Evolutionary conservation across 257 asterid genomes (phyloP).

Genomic region (Solanum peruvianum): DNA sequence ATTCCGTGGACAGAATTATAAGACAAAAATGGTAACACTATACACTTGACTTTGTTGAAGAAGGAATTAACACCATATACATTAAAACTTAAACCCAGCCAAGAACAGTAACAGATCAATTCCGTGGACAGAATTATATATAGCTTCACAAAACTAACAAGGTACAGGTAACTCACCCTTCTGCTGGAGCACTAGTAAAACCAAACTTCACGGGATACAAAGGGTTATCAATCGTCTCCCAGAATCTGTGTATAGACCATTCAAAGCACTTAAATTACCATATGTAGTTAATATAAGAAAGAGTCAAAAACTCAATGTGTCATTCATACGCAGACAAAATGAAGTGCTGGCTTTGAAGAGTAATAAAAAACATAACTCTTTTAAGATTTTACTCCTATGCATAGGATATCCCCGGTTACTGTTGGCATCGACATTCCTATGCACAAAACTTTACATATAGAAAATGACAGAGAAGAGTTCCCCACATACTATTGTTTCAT

Average conservation of each 20-base stretch:
- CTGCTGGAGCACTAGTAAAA: slow-evolving; percentile 50
- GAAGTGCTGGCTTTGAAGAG: not conserved
- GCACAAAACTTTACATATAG: not conserved
- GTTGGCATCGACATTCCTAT: not conserved
- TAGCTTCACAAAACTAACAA: not conserved
- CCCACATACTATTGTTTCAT: not conserved
- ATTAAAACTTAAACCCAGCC: too few species aligned
- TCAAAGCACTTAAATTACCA: not conserved
- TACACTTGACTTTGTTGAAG: too few species aligned
- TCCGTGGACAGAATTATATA: not conserved
- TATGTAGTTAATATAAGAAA: not conserved
- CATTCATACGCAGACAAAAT: not conserved
- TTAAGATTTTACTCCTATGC: not conserved
- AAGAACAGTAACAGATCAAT: not conserved
- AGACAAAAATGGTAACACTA: not conserved
- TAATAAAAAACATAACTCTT: not conserved
- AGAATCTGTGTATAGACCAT: slow-evolving; percentile 48
- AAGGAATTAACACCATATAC: too few species aligned
- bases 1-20: not conserved
- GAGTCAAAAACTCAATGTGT: not conserved
- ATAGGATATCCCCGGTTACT: not conserved
- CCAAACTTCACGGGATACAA: slow-evolving; percentile 59
- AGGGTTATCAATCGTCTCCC: slow-evolving; percentile 61
- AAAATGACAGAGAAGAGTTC: not conserved
- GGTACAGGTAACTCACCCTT: slow-evolving; percentile 45